Percentiles rank a stretch among this genome's conserved stretches.
phyloP scores from a whole-genome alignment of 2,329 filamentous ascomycete species.

The Ambrosiella beaveri region DNA sequence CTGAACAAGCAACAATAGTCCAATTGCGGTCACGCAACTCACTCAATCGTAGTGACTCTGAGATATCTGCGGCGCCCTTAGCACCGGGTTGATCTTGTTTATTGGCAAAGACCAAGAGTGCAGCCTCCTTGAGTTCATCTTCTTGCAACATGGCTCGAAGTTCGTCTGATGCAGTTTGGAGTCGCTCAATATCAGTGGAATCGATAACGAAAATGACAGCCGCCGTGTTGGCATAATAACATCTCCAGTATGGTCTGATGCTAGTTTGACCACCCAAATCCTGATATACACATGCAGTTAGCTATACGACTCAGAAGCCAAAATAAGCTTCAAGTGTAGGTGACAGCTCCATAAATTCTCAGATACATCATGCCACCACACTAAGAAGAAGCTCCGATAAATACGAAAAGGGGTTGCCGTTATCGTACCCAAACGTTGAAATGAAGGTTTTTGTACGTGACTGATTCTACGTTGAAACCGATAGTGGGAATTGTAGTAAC shows the following conservation, averaged over 20 bases:
- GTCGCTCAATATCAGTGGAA: slow-evolving; percentile 87
- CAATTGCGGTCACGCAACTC: slow-evolving; percentile 93
- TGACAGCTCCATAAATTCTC: not conserved
- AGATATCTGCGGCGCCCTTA: slow-evolving; percentile 92
- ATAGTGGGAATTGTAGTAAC: slow-evolving; percentile 98
- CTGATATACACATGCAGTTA: slow-evolving; percentile 22
- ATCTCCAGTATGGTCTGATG: slow-evolving; percentile 96
- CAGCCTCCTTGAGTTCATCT: slow-evolving; percentile 85
- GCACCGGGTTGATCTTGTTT: slow-evolving; percentile 97
- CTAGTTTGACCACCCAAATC: slow-evolving; percentile 96
- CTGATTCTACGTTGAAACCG: slow-evolving; percentile 97
- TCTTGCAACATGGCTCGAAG: slow-evolving; percentile 90
- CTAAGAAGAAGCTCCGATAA: not conserved
- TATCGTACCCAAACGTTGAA: slow-evolving; percentile 87
- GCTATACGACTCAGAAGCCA: too few species aligned
- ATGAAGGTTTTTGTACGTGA: slow-evolving; percentile 95
- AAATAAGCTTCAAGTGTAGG: not conserved
- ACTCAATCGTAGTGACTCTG: slow-evolving; percentile 74
- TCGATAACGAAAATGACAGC: slow-evolving; percentile 98
- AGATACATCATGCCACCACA: not conserved
- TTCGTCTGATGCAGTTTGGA: slow-evolving; percentile 86
- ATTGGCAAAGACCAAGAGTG: slow-evolving; percentile 89
- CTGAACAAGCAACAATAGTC: slow-evolving; percentile 96
- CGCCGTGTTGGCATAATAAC: slow-evolving; percentile 97
- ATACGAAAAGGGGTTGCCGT: not conserved